These are phyloP conservation scores for Daldinia grandis DNA, from an alignment of 495 filamentous ascomycete species.

Conservation along the genomic window DNA sequence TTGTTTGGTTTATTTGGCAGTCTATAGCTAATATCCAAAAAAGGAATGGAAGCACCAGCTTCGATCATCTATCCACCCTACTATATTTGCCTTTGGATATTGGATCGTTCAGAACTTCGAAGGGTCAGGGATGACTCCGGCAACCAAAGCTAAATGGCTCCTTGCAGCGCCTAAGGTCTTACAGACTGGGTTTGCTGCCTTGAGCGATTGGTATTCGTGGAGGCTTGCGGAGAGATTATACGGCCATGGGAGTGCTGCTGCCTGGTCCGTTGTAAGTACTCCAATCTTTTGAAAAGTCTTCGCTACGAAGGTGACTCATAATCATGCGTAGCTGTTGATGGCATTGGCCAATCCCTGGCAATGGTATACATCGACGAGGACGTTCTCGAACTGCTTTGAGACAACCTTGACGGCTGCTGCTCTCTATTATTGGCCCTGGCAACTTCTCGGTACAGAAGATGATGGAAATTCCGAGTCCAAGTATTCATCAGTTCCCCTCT, in stretches of 20 bases:
- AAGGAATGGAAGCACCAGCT: slow-evolving; percentile 95
- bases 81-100: slow-evolving; percentile 83
- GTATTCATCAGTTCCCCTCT: slow-evolving; percentile 30
- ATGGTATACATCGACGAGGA: slow-evolving; percentile 93
- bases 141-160: slow-evolving; percentile 53
- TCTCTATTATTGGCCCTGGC: slow-evolving; percentile 88
- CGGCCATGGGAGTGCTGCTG: slow-evolving; percentile 67
- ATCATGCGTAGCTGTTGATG: slow-evolving; percentile 63
- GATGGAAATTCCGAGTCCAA: slow-evolving; percentile 43
- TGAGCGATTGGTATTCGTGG: slow-evolving; percentile 90
- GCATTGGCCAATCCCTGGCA: slow-evolving; percentile 90
- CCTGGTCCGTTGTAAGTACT: slow-evolving; percentile 72
- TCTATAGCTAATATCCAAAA: slow-evolving; percentile 33
- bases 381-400: slow-evolving; percentile 93
- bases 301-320: slow-evolving; percentile 17
- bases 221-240: slow-evolving; percentile 78
- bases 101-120: slow-evolving; percentile 58
- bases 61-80: slow-evolving; percentile 90
- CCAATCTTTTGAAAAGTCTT: neutral
- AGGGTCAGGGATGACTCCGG: slow-evolving; percentile 27
- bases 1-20: neutral
- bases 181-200: slow-evolving; percentile 80
- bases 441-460: slow-evolving; percentile 51
- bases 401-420: slow-evolving; percentile 84
- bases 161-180: slow-evolving; percentile 74